phyloP scores from a whole-genome alignment of 768 basidiomycete genomes.

The Galerina sulciceps region DNA sequence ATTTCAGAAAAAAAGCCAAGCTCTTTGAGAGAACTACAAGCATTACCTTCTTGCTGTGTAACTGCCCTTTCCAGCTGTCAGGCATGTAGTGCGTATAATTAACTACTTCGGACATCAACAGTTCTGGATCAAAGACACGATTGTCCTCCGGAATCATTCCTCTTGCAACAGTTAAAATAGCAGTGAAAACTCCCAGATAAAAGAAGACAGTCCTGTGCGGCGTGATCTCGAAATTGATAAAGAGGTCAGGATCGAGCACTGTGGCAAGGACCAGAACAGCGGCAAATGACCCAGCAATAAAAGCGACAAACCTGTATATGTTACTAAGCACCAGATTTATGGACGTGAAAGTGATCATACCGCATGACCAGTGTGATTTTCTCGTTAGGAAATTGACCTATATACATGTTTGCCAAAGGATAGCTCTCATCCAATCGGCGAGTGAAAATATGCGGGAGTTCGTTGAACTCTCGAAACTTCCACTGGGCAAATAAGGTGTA shows the following conservation, averaged over 20 bases:
- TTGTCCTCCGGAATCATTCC: constrained; percentile 98
- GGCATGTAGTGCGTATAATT: constrained; percentile 97
- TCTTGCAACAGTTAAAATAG: constrained; percentile 84
- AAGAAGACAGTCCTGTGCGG: constrained; percentile 92
- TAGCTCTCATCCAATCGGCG: constrained; percentile 88
- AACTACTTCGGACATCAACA: constrained; percentile 91
- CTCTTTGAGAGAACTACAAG: constrained; percentile 6
- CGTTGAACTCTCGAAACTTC: constrained; percentile 99
- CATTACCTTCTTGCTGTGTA: constrained; percentile 85
- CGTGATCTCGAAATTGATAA: constrained; percentile 94
- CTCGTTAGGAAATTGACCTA: constrained; percentile 97
- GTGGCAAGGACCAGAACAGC: constrained; percentile 94
- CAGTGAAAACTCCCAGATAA: constrained; percentile 88
- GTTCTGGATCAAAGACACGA: constrained; percentile 90
- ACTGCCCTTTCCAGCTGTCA: constrained; percentile 83
- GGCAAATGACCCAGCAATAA: constrained; percentile 95
- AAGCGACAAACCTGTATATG: constrained; percentile 82
- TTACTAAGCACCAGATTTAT: not conserved
- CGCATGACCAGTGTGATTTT: constrained; percentile 88
- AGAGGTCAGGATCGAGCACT: constrained; percentile 90
- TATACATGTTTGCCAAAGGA: constrained; percentile 90
- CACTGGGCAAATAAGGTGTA: constrained; percentile 96
- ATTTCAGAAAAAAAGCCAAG: not conserved
- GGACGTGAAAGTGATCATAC: constrained; percentile 46
- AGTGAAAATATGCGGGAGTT: constrained; percentile 91